Percentiles rank a stretch among this genome's conserved stretches.
Conservation (phyloP, 2,329 filamentous ascomycete species). For the Ploettnerulaceae sp. region DNA sequence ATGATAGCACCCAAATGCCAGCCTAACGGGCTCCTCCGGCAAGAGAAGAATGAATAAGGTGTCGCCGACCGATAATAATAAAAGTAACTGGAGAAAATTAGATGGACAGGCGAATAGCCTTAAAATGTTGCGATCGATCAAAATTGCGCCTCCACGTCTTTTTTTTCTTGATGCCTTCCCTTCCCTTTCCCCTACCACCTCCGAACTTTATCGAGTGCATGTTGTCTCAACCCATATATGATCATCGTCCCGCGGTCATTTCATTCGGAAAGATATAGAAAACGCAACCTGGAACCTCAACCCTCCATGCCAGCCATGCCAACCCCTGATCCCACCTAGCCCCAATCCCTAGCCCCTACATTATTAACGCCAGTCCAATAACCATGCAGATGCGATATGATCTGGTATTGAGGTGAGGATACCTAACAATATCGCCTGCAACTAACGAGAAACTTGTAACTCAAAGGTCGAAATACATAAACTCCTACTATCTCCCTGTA, state of each 20-base stretch:
- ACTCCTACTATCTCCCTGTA: background rate
- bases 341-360: conserved; percentile 5
- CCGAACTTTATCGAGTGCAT: background rate
- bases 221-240: background rate
- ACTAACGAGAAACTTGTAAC: background rate
- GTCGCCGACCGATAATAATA: too few species aligned
- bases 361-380: conserved; percentile 24
- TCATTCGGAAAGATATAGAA: background rate
- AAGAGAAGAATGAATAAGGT: too few species aligned
- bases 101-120: too few species aligned
- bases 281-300: background rate
- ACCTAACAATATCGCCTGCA: conserved; percentile 7
- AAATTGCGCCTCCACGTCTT: too few species aligned
- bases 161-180: background rate
- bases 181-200: too few species aligned
- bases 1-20: too few species aligned
- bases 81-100: too few species aligned
- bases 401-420: conserved; percentile 6
- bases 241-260: conserved; percentile 6
- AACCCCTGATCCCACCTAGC: background rate
- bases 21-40: too few species aligned
- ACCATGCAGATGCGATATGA: conserved; percentile 10
- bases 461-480: background rate
- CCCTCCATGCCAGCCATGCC: background rate
- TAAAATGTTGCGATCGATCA: too few species aligned